Base-by-base conservation (phyloP, 2,329 filamentous ascomycete species). In the Hypoxylon sp. region DNA sequence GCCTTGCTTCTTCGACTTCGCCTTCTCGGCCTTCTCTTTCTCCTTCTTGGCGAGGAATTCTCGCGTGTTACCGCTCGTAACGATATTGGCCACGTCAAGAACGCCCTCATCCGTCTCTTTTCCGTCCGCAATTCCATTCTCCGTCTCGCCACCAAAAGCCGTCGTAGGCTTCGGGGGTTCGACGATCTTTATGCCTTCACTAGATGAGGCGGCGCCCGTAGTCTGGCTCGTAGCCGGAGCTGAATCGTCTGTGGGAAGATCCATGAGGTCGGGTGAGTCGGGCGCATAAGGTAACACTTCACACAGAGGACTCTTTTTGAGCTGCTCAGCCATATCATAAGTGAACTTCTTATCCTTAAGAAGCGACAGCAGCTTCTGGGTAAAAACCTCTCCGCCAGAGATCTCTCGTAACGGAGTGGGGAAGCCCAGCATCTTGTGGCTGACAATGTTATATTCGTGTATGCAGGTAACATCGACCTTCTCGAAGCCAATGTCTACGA, bases 381-480 rank as follows among this genome's bases (percentile, higher is more conserved):
- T 98, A 82, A 98, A 93, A 1, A 91, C 88, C 73, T 97, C 91
- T 53, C 96, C 96, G 69, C 96, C 96, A 65, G 93, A 96, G 12
- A 89, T 81, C 46, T 78, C 75, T 21, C 77, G 71, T 23, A 76
- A 74, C 0, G 78, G 74, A 21, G 77, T 76, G 65, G 68, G 89
- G 80, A 76, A 87, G 78, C 76, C 90, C 80, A 84, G 87, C 79
- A 75, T 88, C 85, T 75, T 89, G 81, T 79, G 92, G 84, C 78
- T 94, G 85, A 81, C 85, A 4, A 96, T 86, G 47, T 89, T 81
- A 73, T 92, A 95, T 67, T 98, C 95, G 62, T 90, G 90, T 52
- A 99, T 89, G 61, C 94, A 95, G 0, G 94, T 97, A 19, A 99
- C 88, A 74, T 99, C 94, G 23, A 95, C 93, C 81, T 98, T 98